Percentiles rank a stretch among this genome's conserved stretches.
Evolutionary conservation across 352 stramenopile species (phyloP).

Genomic region (Elongisporangium anandrum): DNA sequence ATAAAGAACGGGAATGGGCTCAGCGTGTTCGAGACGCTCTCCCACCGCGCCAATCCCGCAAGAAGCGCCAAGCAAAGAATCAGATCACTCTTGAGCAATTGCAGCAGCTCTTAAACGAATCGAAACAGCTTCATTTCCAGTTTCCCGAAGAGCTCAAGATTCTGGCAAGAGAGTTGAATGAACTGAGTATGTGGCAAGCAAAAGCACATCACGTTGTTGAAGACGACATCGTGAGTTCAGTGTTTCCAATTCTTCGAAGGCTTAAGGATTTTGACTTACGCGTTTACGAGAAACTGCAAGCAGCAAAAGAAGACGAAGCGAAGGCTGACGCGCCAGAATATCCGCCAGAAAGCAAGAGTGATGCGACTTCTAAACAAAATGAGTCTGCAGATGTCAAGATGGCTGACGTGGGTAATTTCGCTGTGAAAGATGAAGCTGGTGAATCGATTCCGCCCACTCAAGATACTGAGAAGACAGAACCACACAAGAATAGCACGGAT

Average conservation of each 20-base stretch:
- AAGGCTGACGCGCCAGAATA: conserved; percentile 5
- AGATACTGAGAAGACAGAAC: background rate
- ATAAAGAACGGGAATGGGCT: conserved; percentile 59
- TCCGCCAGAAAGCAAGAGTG: conserved; percentile 4
- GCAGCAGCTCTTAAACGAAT: conserved; percentile 48
- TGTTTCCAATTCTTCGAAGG: conserved; percentile 31
- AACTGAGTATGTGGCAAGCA: conserved; percentile 55
- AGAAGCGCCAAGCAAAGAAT: conserved; percentile 68
- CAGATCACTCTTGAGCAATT: conserved; percentile 58
- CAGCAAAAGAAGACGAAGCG: conserved; percentile 30
- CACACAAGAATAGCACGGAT: background rate
- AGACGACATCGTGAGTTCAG: conserved; percentile 21
- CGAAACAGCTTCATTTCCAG: conserved; percentile 47
- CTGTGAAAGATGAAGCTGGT: background rate
- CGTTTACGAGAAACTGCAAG: conserved; percentile 56
- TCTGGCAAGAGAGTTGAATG: conserved; percentile 66
- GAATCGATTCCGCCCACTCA: background rate
- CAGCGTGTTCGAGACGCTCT: conserved; percentile 68
- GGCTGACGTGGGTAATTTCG: background rate
- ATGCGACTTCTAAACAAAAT: conserved; percentile 3
- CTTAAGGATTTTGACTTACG: conserved; percentile 61
- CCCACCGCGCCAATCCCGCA: conserved; percentile 71
- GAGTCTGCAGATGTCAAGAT: background rate
- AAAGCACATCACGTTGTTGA: conserved; percentile 56
- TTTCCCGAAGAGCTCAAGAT: conserved; percentile 81